Conservation (phyloP, 2,329 filamentous ascomycete genomes). For the Drechslera avenae region DNA sequence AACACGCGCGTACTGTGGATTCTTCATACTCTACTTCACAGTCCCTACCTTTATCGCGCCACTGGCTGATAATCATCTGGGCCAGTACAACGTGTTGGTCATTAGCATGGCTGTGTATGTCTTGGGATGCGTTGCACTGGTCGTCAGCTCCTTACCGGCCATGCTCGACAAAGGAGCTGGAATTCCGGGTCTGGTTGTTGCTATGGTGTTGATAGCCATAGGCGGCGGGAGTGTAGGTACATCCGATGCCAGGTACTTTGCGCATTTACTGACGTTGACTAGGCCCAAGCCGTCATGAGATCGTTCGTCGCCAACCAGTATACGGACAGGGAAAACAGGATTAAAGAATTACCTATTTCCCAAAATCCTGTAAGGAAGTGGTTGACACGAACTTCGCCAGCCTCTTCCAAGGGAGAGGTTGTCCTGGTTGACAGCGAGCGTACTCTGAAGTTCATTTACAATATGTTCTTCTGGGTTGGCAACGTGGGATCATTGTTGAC, state of each 20-base stretch:
- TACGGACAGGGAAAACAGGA: slow-evolving; percentile 22
- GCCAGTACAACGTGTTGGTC: slow-evolving; percentile 47
- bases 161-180: slow-evolving; percentile 30
- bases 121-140: slow-evolving; percentile 29
- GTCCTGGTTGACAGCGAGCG: slow-evolving; percentile 43
- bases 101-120: slow-evolving; percentile 39
- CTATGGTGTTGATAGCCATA: slow-evolving; percentile 47
- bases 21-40: slow-evolving; percentile 59
- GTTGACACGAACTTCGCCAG: not conserved
- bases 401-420: slow-evolving; percentile 33
- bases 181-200: slow-evolving; percentile 31
- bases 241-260: not conserved
- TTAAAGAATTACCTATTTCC: slow-evolving; percentile 14
- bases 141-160: slow-evolving; percentile 26
- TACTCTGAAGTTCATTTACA: slow-evolving; percentile 49
- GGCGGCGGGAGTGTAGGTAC: slow-evolving; percentile 43
- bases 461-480: slow-evolving; percentile 48
- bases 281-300: slow-evolving; percentile 40
- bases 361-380: not conserved
- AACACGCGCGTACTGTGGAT: slow-evolving; percentile 61
- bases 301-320: slow-evolving; percentile 49
- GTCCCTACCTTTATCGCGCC: slow-evolving; percentile 45
- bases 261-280: not conserved
- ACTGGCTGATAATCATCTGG: slow-evolving; percentile 48
- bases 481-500: slow-evolving; percentile 73